These are phyloP conservation scores for Erythrobasidium hasegawianum DNA, from an alignment of 1,284 basidiomycete species.

Conservation along the genomic window DNA sequence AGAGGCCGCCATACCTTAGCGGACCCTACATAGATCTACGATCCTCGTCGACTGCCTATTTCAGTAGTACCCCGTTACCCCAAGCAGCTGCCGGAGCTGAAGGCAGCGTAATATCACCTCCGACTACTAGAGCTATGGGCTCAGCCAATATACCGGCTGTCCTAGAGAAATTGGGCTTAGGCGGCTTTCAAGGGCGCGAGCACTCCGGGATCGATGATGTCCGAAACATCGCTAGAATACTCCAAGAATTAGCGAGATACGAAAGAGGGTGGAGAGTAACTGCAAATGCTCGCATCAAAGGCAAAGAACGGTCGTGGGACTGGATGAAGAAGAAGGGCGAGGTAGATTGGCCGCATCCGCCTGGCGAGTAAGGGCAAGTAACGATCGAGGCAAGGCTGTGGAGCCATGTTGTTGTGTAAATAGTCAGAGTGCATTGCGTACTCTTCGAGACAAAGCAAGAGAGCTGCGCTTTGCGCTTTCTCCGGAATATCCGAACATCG, in stretches of 20 bases:
- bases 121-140: conserved; percentile 35
- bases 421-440: not conserved
- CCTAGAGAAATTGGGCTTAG: conserved; percentile 49
- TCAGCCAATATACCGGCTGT: conserved; percentile 56
- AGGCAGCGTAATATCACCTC: conserved; percentile 36
- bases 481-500: too few species aligned
- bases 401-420: not conserved
- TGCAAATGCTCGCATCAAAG: conserved; percentile 21
- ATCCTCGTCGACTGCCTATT: conserved; percentile 35
- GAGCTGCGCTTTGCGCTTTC: too few species aligned
- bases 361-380: not conserved
- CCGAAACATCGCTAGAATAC: conserved; percentile 73
- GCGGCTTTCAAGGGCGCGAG: conserved; percentile 67
- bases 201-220: conserved; percentile 87
- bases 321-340: conserved; percentile 29
- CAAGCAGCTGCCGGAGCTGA: conserved; percentile 44
- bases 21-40: conserved; percentile 47
- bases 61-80: conserved; percentile 27
- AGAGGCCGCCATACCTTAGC: conserved; percentile 48
- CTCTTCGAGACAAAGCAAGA: not conserved
- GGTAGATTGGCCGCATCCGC: conserved; percentile 27
- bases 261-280: conserved; percentile 26
- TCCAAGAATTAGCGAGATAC: conserved; percentile 48
- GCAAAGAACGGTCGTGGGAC: conserved; percentile 15
- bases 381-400: not conserved